Base-by-base conservation (phyloP, 2,329 filamentous ascomycete species). In the Ophiostoma perfectum region DNA sequence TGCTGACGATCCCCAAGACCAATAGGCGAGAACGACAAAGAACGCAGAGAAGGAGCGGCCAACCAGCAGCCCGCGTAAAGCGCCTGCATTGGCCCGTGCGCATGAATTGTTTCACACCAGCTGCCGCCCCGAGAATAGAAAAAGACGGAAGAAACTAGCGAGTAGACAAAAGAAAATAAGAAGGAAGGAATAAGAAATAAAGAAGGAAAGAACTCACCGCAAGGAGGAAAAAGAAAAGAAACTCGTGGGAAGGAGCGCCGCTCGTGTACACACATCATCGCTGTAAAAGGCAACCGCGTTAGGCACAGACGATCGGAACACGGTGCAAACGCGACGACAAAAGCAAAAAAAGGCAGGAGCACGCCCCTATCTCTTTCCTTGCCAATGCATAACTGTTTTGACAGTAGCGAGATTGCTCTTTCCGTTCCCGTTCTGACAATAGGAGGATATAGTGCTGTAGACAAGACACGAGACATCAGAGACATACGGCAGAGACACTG, bases 11-110 rank as follows among this genome's bases (percentile, higher is more conserved):
- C n/a, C 5, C n/a, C n/a, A 60, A 9, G 12, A 38, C 18, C 27
- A 27, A 27, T 27, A 27, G 27, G 27, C 27, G 27, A 27, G 27
- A 27, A 60, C 9, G 55, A 4, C 36, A 5, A 38, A 1, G 18
- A 11, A 14, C 18, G 14, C 2, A 7, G 12, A 39, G 58, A 62
- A 41, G 58, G 38, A 44, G 42, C 60, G 14, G 9, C 63, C 63
- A 64, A 45, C 62, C 62, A 45, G 39, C 18, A 16, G 18, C 4
- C 63, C 9, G 18, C n/a, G 63, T 47, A 64, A 44, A 44, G 41
- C 62, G 62, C 62, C 55, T 64, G 41, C 42, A 16, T 60, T 64
- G 63, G 63, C n/a, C 42, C 63, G 63, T 64, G 63, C 63, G n/a
- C 41, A 45, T 8, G 7, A 11, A 47, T 47, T 64, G 63, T 64